Evolutionary conservation across 768 basidiomycete species (phyloP), one percentile per base, ranked within the genome.

Genomic region (Trametes elegans): DNA sequence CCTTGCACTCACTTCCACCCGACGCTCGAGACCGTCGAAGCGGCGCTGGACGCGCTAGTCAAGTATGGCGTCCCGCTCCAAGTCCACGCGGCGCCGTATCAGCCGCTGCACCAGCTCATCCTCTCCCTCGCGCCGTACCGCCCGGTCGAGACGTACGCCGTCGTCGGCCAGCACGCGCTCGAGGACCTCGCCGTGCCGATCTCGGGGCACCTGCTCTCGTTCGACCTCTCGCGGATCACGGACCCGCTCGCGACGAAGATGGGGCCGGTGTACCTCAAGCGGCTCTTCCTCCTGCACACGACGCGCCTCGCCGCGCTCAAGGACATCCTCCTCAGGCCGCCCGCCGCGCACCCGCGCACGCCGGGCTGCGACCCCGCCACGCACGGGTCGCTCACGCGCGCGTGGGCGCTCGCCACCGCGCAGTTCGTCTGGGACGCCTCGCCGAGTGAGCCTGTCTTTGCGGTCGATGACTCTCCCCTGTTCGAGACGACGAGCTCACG

Each of bases 101-200:
- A 64, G 5, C 72, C 70, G 13, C 62, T 74, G 6, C 70, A 70
- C 62, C 40, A 52, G 13, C 63, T 73, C 26, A 58, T 76, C 42
- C 66, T 74, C 29, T 64, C 69, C 2, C 64, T 65, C 39, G 71
- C 74, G 10, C 74, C 70, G 7, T 54, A 68, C 16, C 58, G 49
- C 18, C 74, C 77, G 5, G 61, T 79, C 19, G 70, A 75, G 2
- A 59, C 77, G 2, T 81, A 77, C 61, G 64, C 75, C 0, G 66
- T 79, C 14, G 79, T 76, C 1, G 74, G 67, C 13, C 47, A 57
- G n/a, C 53, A 70, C 60, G 50, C 66, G 31, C 65, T 80, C 13
- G 59, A 74, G 35, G 62, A 68, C 1, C 68, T 81, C 23, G 78
- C 78, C 1, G 67, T 71, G 14, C 60, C 64, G 18, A 59, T 71